Conservation (phyloP, 2,329 filamentous ascomycete genomes). For the Apiospora arundinis region DNA sequence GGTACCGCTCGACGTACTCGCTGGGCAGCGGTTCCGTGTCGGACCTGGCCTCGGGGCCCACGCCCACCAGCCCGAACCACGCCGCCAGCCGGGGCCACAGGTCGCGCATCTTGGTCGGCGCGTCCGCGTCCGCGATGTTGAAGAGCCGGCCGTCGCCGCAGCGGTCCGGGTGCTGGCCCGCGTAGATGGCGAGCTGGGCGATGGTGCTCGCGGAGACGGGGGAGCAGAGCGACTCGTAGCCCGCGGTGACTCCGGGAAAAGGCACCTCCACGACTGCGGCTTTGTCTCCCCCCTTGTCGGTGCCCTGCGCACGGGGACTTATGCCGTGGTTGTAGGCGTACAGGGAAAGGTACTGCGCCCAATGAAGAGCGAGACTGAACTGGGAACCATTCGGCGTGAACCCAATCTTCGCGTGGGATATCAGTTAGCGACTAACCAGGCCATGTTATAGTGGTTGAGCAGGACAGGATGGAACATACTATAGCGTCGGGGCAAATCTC, state of each 20-base stretch:
- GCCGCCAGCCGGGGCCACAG: conserved; percentile 40
- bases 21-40: conserved; percentile 31
- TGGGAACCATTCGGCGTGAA: conserved; percentile 47
- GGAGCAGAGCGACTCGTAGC: conserved; percentile 37
- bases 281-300: neutral
- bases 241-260: conserved; percentile 39
- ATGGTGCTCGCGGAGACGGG: conserved; percentile 41
- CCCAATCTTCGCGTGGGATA: conserved; percentile 30
- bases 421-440: neutral
- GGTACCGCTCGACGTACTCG: conserved; percentile 40
- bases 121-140: conserved; percentile 40
- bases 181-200: conserved; percentile 40
- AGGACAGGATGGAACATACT: conserved; percentile 29
- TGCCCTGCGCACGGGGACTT: neutral
- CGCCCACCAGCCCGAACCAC: conserved; percentile 42
- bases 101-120: conserved; percentile 37
- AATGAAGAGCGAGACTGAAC: conserved; percentile 46
- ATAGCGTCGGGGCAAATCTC: conserved; percentile 47
- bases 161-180: conserved; percentile 34
- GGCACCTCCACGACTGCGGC: conserved; percentile 28
- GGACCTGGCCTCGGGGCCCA: conserved; percentile 26
- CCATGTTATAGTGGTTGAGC: neutral
- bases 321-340: conserved; percentile 39
- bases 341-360: conserved; percentile 47
- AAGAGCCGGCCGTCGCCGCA: conserved; percentile 40